Evolutionary conservation across 768 basidiomycete species (phyloP).

Genomic region (Leccinum uliginosum): DNA sequence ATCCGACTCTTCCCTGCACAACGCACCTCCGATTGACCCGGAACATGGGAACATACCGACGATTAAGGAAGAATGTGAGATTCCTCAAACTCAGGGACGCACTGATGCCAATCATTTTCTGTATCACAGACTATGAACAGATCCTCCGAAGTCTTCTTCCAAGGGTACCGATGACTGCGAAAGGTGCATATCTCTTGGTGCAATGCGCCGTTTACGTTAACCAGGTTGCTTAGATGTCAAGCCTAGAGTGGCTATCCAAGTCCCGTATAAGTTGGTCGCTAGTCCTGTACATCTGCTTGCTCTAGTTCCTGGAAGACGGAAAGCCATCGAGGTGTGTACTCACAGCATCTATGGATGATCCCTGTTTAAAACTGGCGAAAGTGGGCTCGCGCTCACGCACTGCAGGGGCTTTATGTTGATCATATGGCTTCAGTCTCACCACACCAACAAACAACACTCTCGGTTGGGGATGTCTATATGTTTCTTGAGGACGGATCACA

Average conservation of each 20-base stretch:
- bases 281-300: conserved; percentile 32
- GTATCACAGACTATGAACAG: conserved; percentile 29
- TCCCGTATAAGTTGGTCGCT: conserved; percentile 38
- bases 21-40: neutral
- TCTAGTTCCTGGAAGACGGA: conserved; percentile 40
- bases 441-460: conserved; percentile 24
- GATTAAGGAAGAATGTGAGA: conserved; percentile 19
- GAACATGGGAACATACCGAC: neutral
- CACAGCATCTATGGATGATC: neutral
- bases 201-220: neutral
- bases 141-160: conserved; percentile 35
- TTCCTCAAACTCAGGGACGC: neutral
- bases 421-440: conserved; percentile 18
- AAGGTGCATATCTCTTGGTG: conserved; percentile 28
- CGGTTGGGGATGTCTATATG: conserved; percentile 39
- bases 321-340: conserved; percentile 43
- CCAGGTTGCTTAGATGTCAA: conserved; percentile 32
- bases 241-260: conserved; percentile 21
- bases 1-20: neutral
- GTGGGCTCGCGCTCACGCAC: conserved; percentile 44
- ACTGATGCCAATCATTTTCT: neutral
- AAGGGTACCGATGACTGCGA: conserved; percentile 41
- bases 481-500: conserved; percentile 41
- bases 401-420: conserved; percentile 37
- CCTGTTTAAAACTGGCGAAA: conserved; percentile 16